phyloP scores from a whole-genome alignment of 1,284 basidiomycete genomes.

The Chiua sp. region DNA sequence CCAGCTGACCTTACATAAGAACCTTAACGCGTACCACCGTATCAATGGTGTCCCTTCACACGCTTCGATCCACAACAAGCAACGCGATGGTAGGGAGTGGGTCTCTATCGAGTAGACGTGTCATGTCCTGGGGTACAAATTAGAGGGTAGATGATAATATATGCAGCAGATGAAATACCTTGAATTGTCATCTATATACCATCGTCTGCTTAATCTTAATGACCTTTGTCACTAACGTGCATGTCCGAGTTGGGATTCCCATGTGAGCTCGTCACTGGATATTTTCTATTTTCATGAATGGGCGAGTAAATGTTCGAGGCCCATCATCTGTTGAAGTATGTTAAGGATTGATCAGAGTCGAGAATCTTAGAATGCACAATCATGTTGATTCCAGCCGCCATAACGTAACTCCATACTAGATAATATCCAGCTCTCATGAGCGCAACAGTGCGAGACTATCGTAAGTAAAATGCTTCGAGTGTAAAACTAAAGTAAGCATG shows the following conservation, averaged over 20 bases:
- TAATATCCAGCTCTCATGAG: not conserved
- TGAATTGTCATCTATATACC: slow-evolving; percentile 26
- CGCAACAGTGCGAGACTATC: not conserved
- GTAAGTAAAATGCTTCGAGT: not conserved
- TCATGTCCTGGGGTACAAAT: not conserved
- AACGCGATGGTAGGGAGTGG: slow-evolving; percentile 36
- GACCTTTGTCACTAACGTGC: not conserved
- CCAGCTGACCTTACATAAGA: slow-evolving; percentile 98
- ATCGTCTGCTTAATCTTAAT: slow-evolving; percentile 36
- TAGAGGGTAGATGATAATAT: slow-evolving; percentile 2
- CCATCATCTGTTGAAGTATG: too few relatives aligned
- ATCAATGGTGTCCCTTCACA: slow-evolving; percentile 82
- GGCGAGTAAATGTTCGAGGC: too few relatives aligned
- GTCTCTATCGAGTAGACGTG: slow-evolving; percentile 27
- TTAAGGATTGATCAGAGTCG: too few relatives aligned
- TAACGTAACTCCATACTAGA: not conserved
- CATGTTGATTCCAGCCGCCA: too few relatives aligned
- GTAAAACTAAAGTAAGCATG: too few relatives aligned
- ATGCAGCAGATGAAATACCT: slow-evolving; percentile 16
- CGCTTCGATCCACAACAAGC: slow-evolving; percentile 68
- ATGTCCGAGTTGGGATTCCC: not conserved
- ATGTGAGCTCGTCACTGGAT: too few relatives aligned
- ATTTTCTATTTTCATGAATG: too few relatives aligned
- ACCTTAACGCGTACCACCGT: slow-evolving; percentile 94
- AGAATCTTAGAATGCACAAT: too few relatives aligned